Base-by-base conservation (phyloP, 306 rosid species). In the Morella rubra region DNA sequence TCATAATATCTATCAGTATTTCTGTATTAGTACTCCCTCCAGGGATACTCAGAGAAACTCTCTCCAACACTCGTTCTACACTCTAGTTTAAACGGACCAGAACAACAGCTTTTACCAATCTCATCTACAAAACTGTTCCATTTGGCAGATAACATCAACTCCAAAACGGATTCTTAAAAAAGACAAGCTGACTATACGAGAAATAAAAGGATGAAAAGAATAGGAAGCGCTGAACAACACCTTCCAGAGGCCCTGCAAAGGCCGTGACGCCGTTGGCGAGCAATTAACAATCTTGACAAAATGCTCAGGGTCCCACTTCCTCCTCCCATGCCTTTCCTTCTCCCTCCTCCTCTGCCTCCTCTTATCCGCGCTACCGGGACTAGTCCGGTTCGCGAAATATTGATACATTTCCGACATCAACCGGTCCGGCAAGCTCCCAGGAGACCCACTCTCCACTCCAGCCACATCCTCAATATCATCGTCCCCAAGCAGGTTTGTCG, bases 201-300 rank as follows among this genome's bases (percentile, higher is more conserved):
- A 42, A 40, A 71, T 15, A 54, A 46, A 84, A 83, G 83, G 78
- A 72, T n/a, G 79, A 72, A 84, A 68, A 27, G 76, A 54, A 73
- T 65, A 80, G 69, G 68, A 71, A 73, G 54, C 77, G 71, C 44
- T 62, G 14, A 72, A 55, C 47, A 76, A 58, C 78, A 95, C 99
- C 98, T 95, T 95, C 99, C 99, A 95, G 3, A 95, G 87, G 73
- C 99, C 99, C 89, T 95, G 98, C 78, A 95, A 86, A 68, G 99
- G 99, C 80, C 98, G 80, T 6, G 78, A 64, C n/a, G 77, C 88
- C 0, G 97, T 80, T 0, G 97, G 97, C 2, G 92, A 84, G 83
- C 89, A 89, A 87, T 95, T 83, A 10, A 86, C 90, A 74, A 95
- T 87, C 93, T 95, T 95, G 12, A 95, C 99, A 67, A 91, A 95